phyloP scores from a whole-genome alignment of 83 land plant genomes.

The Picea mariana region DNA sequence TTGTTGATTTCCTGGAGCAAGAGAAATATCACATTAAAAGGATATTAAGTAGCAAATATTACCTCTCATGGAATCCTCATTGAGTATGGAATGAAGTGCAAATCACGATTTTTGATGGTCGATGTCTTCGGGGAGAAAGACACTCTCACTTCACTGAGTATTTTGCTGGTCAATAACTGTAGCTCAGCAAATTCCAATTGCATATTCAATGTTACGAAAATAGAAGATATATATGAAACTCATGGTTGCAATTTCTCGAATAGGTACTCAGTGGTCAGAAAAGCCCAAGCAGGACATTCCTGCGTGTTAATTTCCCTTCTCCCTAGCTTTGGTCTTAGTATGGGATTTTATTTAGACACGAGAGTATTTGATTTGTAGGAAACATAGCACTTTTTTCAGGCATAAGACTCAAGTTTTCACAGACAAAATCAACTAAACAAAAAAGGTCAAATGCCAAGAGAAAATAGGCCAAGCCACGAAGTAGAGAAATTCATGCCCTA shows the following conservation, averaged over 20 bases:
- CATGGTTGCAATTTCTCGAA: constrained; percentile 9
- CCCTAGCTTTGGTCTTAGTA: too few relatives aligned
- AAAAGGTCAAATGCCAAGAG: too few relatives aligned
- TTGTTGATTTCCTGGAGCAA: neutral
- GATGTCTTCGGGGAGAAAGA: constrained; percentile 23
- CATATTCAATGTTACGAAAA: neutral
- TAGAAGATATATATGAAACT: neutral
- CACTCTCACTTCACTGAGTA: constrained; percentile 34
- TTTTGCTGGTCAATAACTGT: constrained; percentile 39
- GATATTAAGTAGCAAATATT: constrained; percentile 29
- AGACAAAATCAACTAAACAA: too few relatives aligned
- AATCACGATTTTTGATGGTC: neutral
- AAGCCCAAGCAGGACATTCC: too few relatives aligned
- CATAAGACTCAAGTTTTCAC: too few relatives aligned
- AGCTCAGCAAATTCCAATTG: neutral
- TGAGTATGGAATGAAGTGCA: constrained; percentile 30
- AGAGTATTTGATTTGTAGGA: too few relatives aligned
- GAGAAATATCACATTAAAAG: constrained; percentile 16
- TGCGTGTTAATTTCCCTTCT: too few relatives aligned
- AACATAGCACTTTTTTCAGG: too few relatives aligned
- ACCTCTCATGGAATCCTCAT: constrained; percentile 29
- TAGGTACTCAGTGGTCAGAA: too few relatives aligned
- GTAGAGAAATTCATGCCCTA: too few relatives aligned
- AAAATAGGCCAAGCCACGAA: too few relatives aligned
- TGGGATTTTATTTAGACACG: too few relatives aligned